phyloP scores from a whole-genome alignment of 306 rosid genomes.

The Gillenia trifoliata region DNA sequence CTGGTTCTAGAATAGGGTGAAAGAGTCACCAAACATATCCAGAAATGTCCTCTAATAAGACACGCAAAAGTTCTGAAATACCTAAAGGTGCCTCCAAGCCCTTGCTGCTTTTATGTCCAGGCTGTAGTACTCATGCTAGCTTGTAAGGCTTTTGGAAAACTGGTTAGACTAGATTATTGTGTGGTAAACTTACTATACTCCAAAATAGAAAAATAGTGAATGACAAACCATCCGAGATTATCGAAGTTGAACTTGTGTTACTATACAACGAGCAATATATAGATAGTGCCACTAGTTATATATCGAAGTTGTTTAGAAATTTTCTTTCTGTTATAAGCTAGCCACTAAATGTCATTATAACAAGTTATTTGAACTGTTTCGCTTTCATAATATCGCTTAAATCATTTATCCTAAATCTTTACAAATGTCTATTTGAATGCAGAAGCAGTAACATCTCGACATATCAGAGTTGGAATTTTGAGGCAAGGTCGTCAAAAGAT shows the following conservation, averaged over 20 bases:
- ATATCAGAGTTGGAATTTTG: constrained; percentile 75
- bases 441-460: constrained; percentile 46
- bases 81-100: constrained; percentile 34
- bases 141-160: neutral
- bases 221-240: neutral
- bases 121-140: neutral
- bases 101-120: constrained; percentile 5
- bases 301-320: neutral
- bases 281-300: too few species aligned
- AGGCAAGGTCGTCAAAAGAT: constrained; percentile 89
- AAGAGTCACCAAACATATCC: constrained; percentile 37
- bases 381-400: neutral
- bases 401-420: constrained; percentile 13
- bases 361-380: neutral
- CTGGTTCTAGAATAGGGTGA: constrained; percentile 67
- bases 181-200: neutral
- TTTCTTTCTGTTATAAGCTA: neutral
- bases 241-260: neutral
- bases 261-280: too few species aligned
- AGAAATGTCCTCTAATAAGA: constrained; percentile 32
- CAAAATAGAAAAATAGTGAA: neutral
- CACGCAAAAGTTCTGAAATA: constrained; percentile 31
- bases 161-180: neutral
- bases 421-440: constrained; percentile 14
- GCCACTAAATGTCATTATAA: neutral